phyloP scores from a whole-genome alignment of 2,329 filamentous ascomycete genomes.

The Botrytis squamosa region DNA sequence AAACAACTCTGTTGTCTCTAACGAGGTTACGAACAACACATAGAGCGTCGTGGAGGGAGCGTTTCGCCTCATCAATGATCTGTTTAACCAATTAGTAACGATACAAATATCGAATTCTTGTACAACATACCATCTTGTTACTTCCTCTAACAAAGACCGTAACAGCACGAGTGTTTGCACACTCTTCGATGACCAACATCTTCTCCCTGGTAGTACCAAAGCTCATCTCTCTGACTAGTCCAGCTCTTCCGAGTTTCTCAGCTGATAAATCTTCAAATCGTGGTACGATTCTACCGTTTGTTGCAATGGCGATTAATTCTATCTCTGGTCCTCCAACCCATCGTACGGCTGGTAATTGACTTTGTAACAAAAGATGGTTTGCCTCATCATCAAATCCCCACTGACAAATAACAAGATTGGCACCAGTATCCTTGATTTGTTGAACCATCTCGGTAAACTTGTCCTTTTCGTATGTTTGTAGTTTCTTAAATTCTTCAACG shows the following conservation, averaged over 20 bases:
- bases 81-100: slow-evolving; percentile 43
- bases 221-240: slow-evolving; percentile 88
- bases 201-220: slow-evolving; percentile 98
- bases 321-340: slow-evolving; percentile 99
- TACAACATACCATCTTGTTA: slow-evolving; percentile 88
- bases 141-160: slow-evolving; percentile 95
- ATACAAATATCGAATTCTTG: background rate
- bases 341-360: slow-evolving; percentile 89
- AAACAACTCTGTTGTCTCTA: slow-evolving; percentile 93
- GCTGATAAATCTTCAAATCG: slow-evolving; percentile 91
- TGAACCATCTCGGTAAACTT: slow-evolving; percentile 99
- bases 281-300: slow-evolving; percentile 95
- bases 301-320: slow-evolving; percentile 96
- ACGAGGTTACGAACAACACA: slow-evolving; percentile 98
- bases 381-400: slow-evolving; percentile 99
- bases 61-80: slow-evolving; percentile 99
- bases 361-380: slow-evolving; percentile 94
- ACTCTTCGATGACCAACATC: slow-evolving; percentile 99
- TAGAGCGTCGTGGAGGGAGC: slow-evolving; percentile 93
- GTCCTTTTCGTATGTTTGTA: slow-evolving; percentile 91
- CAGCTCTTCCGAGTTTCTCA: slow-evolving; percentile 87
- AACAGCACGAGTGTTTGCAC: slow-evolving; percentile 93
- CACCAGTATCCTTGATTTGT: slow-evolving; percentile 95
- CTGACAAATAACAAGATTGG: slow-evolving; percentile 97
- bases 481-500: slow-evolving; percentile 97